These are phyloP conservation scores for Globisporangium okanoganense DNA, from an alignment of 352 stramenopile genomes.

Conservation along the genomic window DNA sequence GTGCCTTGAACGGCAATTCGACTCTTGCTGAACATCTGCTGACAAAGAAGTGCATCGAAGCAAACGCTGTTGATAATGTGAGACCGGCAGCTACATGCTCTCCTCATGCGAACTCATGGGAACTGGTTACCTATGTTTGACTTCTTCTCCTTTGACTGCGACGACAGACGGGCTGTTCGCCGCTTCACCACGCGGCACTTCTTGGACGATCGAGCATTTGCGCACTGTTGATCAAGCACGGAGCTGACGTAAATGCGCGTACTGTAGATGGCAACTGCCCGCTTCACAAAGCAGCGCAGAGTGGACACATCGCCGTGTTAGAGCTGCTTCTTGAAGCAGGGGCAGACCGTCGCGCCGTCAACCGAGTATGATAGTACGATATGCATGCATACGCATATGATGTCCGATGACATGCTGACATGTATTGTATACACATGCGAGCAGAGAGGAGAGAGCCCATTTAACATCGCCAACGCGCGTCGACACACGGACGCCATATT, in stretches of 20 bases:
- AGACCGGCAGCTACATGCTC: neutral
- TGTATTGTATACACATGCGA: neutral
- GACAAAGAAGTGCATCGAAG: constrained; percentile 2
- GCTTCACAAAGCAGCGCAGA: constrained; percentile 41
- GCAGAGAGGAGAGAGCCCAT: constrained; percentile 28
- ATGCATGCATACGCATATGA: no score
- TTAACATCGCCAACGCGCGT: constrained; percentile 26
- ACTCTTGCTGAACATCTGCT: constrained; percentile 17
- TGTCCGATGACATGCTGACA: neutral
- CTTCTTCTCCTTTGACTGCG: neutral
- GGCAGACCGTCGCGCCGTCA: constrained; percentile 15
- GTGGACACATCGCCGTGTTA: constrained; percentile 18
- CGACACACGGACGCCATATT: constrained; percentile 30
- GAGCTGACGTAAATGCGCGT: constrained; percentile 18
- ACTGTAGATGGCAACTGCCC: constrained; percentile 20
- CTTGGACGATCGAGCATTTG: constrained; percentile 27
- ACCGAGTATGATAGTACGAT: constrained; percentile 21
- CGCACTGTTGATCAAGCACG: constrained; percentile 21
- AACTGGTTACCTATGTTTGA: neutral
- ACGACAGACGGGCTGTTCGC: constrained; percentile 22
- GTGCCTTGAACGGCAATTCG: constrained; percentile 26
- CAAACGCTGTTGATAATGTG: constrained; percentile 24
- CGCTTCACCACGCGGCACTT: constrained; percentile 34
- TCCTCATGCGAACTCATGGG: neutral
- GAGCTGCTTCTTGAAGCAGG: constrained; percentile 24